Percentiles rank a stretch among this genome's conserved stretches.
These are phyloP conservation scores for Colletotrichum scovillei DNA, from an alignment of 2,329 filamentous ascomycete genomes.

Conservation along the genomic window DNA sequence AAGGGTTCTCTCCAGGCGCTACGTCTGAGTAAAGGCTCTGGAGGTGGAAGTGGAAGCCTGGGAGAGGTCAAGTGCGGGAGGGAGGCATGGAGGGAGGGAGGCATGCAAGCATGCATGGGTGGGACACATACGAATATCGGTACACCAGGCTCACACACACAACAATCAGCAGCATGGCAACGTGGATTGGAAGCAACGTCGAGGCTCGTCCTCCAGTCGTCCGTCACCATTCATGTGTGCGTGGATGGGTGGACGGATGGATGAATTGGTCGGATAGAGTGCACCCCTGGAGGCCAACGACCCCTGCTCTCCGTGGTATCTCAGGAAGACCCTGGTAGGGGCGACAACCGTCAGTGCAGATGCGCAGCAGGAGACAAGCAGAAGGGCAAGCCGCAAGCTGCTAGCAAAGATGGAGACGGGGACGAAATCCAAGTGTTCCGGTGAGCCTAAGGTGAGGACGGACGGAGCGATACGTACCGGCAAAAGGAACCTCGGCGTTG, in stretches of 20 bases:
- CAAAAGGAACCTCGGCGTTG: background rate
- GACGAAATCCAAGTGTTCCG: constrained; percentile 25
- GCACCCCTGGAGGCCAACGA: constrained; percentile 13
- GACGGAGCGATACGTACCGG: constrained; percentile 10
- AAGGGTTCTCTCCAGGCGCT: constrained; percentile 7
- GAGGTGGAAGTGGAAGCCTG: constrained; percentile 17
- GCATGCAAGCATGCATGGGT: background rate
- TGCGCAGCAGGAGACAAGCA: constrained; percentile 12
- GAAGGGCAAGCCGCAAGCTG: constrained; percentile 13
- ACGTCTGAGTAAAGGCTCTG: constrained; percentile 15
- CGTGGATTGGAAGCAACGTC: background rate
- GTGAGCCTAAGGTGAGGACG: constrained; percentile 30
- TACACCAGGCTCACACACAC: background rate
- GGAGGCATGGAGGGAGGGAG: constrained; percentile 7
- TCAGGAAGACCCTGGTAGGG: constrained; percentile 24
- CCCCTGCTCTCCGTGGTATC: constrained; percentile 15
- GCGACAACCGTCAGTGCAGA: constrained; percentile 16
- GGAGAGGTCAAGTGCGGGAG: background rate
- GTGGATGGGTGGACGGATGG: constrained; percentile 6
- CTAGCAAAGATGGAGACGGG: constrained; percentile 17
- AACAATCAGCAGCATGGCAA: constrained; percentile 21
- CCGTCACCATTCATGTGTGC: background rate
- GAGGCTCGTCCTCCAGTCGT: background rate
- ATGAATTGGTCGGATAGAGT: constrained; percentile 12
- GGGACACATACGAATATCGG: background rate